phyloP scores from a whole-genome alignment of 495 filamentous ascomycete genomes.

The Aspergillus olivimuriae region DNA sequence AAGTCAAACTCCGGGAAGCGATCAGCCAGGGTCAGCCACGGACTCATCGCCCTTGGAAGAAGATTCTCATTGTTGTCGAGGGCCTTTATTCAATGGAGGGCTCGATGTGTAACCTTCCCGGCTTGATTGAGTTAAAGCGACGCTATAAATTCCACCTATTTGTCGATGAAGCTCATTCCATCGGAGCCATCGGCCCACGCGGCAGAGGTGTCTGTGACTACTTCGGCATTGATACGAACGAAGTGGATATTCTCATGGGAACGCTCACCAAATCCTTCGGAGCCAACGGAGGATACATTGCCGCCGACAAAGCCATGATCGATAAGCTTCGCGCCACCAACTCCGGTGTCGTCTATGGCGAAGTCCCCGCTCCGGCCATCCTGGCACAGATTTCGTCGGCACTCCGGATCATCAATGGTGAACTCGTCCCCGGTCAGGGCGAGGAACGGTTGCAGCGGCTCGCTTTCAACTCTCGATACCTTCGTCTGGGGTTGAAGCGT shows the following conservation, averaged over 20 bases:
- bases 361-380: slow-evolving; percentile 80
- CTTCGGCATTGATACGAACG: slow-evolving; percentile 78
- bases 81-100: slow-evolving; percentile 99
- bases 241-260: slow-evolving; percentile 96
- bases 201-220: slow-evolving; percentile 97
- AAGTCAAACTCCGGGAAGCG: slow-evolving; percentile 75
- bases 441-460: slow-evolving; percentile 93
- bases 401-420: slow-evolving; percentile 81
- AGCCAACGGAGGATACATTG: slow-evolving; percentile 94
- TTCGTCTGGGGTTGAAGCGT: slow-evolving; percentile 92
- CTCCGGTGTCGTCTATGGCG: slow-evolving; percentile 79
- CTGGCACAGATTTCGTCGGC: slow-evolving; percentile 82
- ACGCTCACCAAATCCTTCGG: slow-evolving; percentile 98
- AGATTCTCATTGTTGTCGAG: slow-evolving; percentile 94
- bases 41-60: slow-evolving; percentile 97
- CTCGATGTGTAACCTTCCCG: slow-evolving; percentile 93
- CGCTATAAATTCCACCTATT: slow-evolving; percentile 97
- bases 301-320: slow-evolving; percentile 84
- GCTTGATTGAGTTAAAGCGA: slow-evolving; percentile 75
- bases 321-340: slow-evolving; percentile 83
- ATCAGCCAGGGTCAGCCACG: slow-evolving; percentile 95
- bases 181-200: slow-evolving; percentile 82
- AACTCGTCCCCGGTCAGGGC: slow-evolving; percentile 82
- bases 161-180: slow-evolving; percentile 93
- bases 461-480: slow-evolving; percentile 97